phyloP scores from a whole-genome alignment of 208 protist species.

The Porcisia hertigi region DNA sequence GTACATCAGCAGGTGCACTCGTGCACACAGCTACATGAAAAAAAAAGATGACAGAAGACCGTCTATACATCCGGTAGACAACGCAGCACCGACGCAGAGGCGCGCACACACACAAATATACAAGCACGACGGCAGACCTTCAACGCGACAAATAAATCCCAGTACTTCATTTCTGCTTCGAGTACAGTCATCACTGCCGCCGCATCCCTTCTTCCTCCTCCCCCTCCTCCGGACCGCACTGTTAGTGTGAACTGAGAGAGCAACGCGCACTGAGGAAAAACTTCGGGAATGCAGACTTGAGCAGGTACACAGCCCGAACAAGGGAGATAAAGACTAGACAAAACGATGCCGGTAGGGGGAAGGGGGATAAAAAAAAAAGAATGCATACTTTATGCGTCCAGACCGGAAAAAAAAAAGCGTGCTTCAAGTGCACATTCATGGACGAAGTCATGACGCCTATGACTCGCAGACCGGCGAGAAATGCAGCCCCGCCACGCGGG shows the following conservation, averaged over 20 bases:
- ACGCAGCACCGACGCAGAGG: background rate
- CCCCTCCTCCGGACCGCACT: no score
- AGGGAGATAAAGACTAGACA: background rate
- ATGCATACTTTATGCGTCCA: background rate
- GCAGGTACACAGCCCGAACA: background rate
- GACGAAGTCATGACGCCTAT: background rate
- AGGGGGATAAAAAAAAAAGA: background rate
- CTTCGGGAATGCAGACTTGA: background rate
- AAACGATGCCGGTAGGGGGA: background rate
- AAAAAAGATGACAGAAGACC: background rate
- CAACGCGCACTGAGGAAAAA: background rate
- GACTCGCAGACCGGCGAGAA: background rate
- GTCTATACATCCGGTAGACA: conserved; percentile 8
- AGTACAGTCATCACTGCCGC: background rate
- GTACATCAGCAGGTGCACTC: conserved; percentile 15
- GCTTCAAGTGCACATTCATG: background rate
- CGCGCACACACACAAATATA: background rate
- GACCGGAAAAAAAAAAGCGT: background rate
- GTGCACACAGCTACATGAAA: background rate
- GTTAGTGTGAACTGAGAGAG: background rate
- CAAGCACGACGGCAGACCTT: background rate
- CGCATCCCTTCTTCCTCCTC: background rate
- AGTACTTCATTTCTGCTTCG: background rate
- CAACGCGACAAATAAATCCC: background rate
- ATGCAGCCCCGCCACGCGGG: background rate